These are phyloP conservation scores for Pichia exigua DNA, from an alignment of 805 yeast genomes.

Conservation along the genomic window DNA sequence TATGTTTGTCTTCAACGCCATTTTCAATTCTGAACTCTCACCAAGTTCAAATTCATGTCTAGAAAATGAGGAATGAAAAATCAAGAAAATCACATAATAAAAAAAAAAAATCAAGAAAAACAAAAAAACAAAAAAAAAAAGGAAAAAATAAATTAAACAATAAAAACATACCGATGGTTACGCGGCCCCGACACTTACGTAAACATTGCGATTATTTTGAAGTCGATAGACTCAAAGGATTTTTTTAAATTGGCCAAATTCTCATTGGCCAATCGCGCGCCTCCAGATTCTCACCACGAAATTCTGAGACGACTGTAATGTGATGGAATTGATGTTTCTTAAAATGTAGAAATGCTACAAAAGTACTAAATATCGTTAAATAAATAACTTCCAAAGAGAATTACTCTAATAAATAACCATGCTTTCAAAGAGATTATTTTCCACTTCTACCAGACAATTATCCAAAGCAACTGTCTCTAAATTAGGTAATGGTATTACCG, in stretches of 20 bases:
- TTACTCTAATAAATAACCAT: conserved; percentile 10
- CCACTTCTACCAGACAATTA: conserved; percentile 37
- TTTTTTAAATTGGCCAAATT: background rate
- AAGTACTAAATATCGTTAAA: too few species aligned
- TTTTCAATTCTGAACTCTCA: too few species aligned
- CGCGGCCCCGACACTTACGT: background rate
- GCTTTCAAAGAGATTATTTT: conserved; percentile 49
- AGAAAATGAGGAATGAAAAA: background rate
- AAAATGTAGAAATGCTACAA: too few species aligned
- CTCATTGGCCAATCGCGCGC: background rate
- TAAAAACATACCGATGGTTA: background rate
- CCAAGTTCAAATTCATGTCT: background rate
- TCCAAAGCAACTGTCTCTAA: conserved; percentile 63
- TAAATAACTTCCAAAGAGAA: background rate
- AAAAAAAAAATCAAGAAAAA: background rate
- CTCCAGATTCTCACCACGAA: background rate
- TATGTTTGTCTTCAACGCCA: too few species aligned
- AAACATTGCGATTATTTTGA: background rate
- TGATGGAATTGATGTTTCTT: background rate
- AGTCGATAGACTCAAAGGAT: background rate
- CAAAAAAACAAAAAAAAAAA: too few species aligned
- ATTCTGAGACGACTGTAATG: background rate
- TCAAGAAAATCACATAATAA: too few species aligned
- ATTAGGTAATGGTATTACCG: conserved; percentile 63
- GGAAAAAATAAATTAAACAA: too few species aligned